Percentiles rank a stretch among this genome's conserved stretches.
Evolutionary conservation across 2,329 filamentous ascomycete species (phyloP).

Genomic region (Tolypocladium nubicola): DNA sequence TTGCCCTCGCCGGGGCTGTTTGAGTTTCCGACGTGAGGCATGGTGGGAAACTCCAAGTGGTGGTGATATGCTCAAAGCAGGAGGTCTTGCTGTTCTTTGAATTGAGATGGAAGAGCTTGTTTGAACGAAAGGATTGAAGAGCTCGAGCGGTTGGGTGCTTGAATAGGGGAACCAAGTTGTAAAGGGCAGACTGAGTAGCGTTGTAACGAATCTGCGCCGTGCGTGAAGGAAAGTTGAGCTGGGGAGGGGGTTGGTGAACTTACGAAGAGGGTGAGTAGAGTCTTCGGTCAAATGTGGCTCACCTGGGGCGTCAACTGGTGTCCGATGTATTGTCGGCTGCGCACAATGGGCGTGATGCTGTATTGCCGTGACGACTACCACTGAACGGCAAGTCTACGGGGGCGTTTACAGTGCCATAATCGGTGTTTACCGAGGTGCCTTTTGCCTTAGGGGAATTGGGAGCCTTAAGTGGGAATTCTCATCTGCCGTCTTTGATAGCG

Average conservation of each 20-base stretch:
- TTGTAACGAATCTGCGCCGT: background rate
- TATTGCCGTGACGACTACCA: background rate
- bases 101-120: background rate
- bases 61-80: background rate
- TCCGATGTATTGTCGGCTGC: background rate
- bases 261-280: background rate
- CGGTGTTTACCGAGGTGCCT: background rate
- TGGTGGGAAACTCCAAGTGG: background rate
- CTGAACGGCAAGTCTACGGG: background rate
- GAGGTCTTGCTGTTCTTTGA: background rate
- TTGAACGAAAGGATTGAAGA: background rate
- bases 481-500: background rate
- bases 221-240: background rate
- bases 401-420: background rate
- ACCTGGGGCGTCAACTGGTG: background rate
- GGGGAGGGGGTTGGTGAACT: background rate
- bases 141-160: background rate
- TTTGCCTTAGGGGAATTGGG: too few relatives aligned
- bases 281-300: background rate
- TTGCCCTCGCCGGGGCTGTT: background rate
- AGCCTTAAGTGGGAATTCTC: background rate
- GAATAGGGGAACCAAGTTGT: background rate
- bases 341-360: background rate
- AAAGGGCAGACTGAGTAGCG: background rate
- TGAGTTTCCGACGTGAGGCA: background rate